Evolutionary conservation across 495 filamentous ascomycete genomes (phyloP).

Genomic region (Patellaria atrata): DNA sequence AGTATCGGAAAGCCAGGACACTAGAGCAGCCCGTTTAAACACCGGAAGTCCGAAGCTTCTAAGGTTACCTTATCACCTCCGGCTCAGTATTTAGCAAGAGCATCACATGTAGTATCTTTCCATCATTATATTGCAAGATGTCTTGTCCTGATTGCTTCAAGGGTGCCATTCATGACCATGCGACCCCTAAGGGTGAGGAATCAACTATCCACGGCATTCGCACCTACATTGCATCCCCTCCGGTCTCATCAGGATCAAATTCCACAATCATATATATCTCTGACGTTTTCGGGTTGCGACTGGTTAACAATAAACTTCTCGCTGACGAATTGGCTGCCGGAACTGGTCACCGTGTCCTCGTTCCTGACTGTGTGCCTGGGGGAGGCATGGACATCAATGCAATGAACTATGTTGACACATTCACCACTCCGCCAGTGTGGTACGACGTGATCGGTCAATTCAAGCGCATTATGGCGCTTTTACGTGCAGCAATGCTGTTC

Average conservation of each 20-base stretch:
- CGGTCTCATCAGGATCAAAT: conserved; percentile 1
- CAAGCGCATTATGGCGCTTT: background rate
- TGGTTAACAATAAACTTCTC: conserved; percentile 18
- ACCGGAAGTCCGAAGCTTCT: no score
- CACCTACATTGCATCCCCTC: conserved; percentile 12
- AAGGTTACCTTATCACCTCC: no score
- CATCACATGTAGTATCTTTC: no score
- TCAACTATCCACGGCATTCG: conserved; percentile 6
- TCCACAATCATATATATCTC: conserved; percentile 14
- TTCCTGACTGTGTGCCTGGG: conserved; percentile 17
- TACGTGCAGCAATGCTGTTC: conserved; percentile 1
- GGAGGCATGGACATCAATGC: conserved; percentile 5
- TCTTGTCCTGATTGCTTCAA: conserved; percentile 17
- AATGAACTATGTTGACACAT: conserved; percentile 9
- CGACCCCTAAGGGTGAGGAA: conserved; percentile 6
- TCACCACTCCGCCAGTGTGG: conserved; percentile 3
- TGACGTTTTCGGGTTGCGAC: conserved; percentile 14
- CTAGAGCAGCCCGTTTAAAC: no score
- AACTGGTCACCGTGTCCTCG: conserved; percentile 13
- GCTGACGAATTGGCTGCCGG: conserved; percentile 13
- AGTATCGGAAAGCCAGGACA: no score
- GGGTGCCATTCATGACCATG: conserved; percentile 7
- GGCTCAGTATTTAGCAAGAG: no score
- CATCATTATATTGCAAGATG: no score
- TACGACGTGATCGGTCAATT: conserved; percentile 9